phyloP scores from a whole-genome alignment of 371 early-diverging fungal species.

The Apophysomyces ossiformis region DNA sequence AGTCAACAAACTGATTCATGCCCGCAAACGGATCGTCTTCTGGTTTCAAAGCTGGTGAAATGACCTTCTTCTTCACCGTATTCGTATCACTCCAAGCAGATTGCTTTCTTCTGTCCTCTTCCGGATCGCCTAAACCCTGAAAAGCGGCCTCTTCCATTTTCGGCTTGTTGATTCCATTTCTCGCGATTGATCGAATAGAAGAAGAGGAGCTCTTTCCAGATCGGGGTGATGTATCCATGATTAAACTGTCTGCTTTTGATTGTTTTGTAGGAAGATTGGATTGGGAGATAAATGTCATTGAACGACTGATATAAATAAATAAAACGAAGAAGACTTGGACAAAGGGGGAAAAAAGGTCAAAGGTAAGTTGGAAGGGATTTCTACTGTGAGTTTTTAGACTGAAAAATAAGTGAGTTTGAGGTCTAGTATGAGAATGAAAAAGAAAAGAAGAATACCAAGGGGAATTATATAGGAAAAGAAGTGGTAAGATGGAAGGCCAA shows the following conservation, averaged over 20 bases:
- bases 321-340: not conserved
- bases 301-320: not conserved
- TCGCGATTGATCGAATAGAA: not conserved
- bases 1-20: constrained; percentile 49
- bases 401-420: not conserved
- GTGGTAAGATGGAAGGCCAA: constrained; percentile 2
- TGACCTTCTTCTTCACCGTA: constrained; percentile 17
- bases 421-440: not conserved
- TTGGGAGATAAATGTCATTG: constrained; percentile 4
- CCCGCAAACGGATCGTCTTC: constrained; percentile 51
- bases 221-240: not conserved
- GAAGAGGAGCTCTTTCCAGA: constrained; percentile 1
- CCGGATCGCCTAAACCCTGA: not conserved
- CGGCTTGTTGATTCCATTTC: not conserved
- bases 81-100: constrained; percentile 26
- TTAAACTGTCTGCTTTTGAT: not conserved
- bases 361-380: not conserved
- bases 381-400: not conserved
- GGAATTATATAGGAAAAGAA: not conserved
- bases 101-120: constrained; percentile 22
- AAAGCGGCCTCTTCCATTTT: not conserved
- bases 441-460: no score
- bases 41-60: constrained; percentile 16
- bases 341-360: not conserved
- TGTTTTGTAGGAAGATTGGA: not conserved